Base-by-base conservation (phyloP, 345 rosid species). In the Turritis glabra region DNA sequence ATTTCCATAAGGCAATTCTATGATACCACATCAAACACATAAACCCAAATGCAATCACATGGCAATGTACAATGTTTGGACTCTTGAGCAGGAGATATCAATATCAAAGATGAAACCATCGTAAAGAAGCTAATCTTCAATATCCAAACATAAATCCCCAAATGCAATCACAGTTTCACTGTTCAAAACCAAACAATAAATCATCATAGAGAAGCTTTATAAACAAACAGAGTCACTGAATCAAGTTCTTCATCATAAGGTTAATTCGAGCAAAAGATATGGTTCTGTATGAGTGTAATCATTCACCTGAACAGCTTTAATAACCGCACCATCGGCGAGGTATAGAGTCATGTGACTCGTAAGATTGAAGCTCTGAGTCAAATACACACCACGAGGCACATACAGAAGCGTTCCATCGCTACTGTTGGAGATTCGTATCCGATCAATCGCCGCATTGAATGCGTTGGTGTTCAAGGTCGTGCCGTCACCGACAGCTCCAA, bases 271-370 rank as follows among this genome's bases (percentile, higher is more conserved):
- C 2, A 32, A 32, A 2, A 10, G 27, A 26, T 26, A 26, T 26
- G 3, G 27, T 26, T 26, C 0, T 32, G 35, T 7, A 32, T 7
- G 2, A 32, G 17, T 15, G 17, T 15, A 40, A 40, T 40, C 46
- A 40, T 2, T 14, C 68, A 90, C 98, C 97, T 87, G 93, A 69
- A 86, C 79, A 35, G 97, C 98, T 80, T 83, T 89, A 72, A 93
- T 87, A 64, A 89, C 92, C 2, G 96, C 97, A 69, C 87, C 98
- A 27, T 77, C 52, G 41, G 97, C 97, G 83, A 93, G 83, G 82
- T 85, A 91, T 1, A 93, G 91, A 21, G 98, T 93, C 98, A 93
- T 93, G 70, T 85, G 92, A 55, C 95, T 93, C 10, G 96, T 86
- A 8, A 91, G 92, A 69, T 91, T 89, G 54, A 89, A 93, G 72